These are phyloP conservation scores for Yarrowia deformans DNA, from an alignment of 805 yeast species.

Conservation along the genomic window DNA sequence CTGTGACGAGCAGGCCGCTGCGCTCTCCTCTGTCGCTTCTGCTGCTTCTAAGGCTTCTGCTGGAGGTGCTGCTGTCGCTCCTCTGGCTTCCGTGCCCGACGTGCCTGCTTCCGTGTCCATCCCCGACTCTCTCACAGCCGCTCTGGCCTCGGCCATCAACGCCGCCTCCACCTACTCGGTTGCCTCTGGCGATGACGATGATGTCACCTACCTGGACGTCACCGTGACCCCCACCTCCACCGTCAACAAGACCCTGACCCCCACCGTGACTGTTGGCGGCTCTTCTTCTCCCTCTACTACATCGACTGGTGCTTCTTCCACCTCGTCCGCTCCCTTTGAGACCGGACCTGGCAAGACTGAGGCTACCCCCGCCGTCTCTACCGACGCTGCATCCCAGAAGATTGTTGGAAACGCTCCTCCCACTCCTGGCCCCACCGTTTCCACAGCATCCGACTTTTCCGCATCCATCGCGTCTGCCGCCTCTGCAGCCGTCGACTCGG, in stretches of 20 bases:
- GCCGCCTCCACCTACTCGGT: constrained; percentile 26
- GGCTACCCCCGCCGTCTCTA: constrained; percentile 28
- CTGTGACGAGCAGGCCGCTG: constrained; percentile 28
- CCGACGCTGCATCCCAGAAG: constrained; percentile 35
- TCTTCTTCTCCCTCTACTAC: constrained; percentile 8
- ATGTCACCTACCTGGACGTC: constrained; percentile 35
- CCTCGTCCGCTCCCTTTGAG: not conserved
- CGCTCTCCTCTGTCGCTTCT: constrained; percentile 17
- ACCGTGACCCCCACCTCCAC: constrained; percentile 37
- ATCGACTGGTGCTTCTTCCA: constrained; percentile 6
- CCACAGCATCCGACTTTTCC: constrained; percentile 13
- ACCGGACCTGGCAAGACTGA: constrained; percentile 1
- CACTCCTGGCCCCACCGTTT: constrained; percentile 21
- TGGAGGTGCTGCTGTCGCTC: not conserved
- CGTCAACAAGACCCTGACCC: constrained; percentile 26
- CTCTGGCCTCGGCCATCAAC: constrained; percentile 20
- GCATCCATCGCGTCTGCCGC: constrained; percentile 42
- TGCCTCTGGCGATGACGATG: constrained; percentile 10
- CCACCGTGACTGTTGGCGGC: constrained; percentile 28
- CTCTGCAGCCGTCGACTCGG: constrained; percentile 15
- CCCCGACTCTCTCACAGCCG: constrained; percentile 22
- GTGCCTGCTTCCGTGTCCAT: constrained; percentile 13
- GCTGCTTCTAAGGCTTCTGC: constrained; percentile 14
- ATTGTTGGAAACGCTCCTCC: constrained; percentile 32
- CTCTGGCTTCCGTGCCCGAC: not conserved